phyloP scores from a whole-genome alignment of 192 early-diverging fungal species.

The Backusella westeae region DNA sequence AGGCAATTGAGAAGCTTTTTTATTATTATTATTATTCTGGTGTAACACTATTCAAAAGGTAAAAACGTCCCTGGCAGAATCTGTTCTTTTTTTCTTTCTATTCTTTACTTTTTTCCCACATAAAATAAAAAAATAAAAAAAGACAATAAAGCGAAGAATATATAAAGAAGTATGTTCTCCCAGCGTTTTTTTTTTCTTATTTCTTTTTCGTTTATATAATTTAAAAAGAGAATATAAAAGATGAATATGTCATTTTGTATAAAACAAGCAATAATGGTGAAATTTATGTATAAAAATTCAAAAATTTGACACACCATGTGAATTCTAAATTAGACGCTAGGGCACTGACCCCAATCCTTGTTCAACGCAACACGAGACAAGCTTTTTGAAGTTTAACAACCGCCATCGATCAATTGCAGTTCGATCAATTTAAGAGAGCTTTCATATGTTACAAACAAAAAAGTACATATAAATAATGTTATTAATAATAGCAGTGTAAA shows the following conservation, averaged over 20 bases:
- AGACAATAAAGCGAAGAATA: not conserved
- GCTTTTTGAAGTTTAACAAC: not conserved
- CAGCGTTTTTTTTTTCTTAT: not conserved
- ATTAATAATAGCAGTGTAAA: not conserved
- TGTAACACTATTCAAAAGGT: not conserved
- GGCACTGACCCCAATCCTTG: slow-evolving; percentile 3
- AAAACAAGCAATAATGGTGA: not conserved
- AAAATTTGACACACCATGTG: slow-evolving; percentile 6
- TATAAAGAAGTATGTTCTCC: not conserved
- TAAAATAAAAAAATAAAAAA: not conserved
- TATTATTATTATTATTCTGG: not conserved
- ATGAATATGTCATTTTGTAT: not conserved
- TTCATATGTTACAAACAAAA: slow-evolving; percentile 4
- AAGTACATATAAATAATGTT: not conserved
- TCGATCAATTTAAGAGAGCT: slow-evolving; percentile 14
- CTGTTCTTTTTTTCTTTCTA: not conserved
- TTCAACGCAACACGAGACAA: not conserved
- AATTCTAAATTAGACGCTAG: not conserved
- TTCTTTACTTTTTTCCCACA: not conserved
- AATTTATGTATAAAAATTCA: not conserved
- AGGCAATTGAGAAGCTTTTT: slow-evolving; percentile 6
- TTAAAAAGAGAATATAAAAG: not conserved
- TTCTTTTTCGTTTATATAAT: not conserved
- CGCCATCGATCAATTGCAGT: slow-evolving; percentile 13
- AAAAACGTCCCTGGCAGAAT: not conserved